Base-by-base conservation (phyloP, 768 basidiomycete genomes). In the Podaxis rugospora region DNA sequence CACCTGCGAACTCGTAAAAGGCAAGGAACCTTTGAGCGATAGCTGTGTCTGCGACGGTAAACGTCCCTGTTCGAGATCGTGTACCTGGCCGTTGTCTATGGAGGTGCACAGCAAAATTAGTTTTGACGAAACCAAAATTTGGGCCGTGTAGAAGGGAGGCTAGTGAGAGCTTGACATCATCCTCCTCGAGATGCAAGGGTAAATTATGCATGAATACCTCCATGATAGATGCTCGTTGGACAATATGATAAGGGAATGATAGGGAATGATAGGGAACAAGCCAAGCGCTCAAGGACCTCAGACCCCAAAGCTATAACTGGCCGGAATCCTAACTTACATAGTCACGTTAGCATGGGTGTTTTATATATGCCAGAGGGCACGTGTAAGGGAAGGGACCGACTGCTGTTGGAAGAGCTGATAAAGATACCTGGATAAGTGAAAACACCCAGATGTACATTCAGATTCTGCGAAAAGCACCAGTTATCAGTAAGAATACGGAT, bases 61-160 rank as follows among this genome's bases (percentile, higher is more conserved):
- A 61, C 25, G 62, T 70, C 4, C 84, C 82, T 6, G 66, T 63
- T 60, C 83, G 80, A 21, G 63, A 59, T 16, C 66, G 68, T 0
- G 70, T 63, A 40, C 62, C 53, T 40, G 51, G 63, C 47, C 71
- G 78, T 61, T 76, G 74, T 37, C 71, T 74, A 66, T 81, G 80
- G 14, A 87, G 72, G 51, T 72, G 70, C 4, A 87, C 77, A 42
- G 83, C 74, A 64, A 88, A 88, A 64, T 87, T 88, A 18, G 83
- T 61, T 53, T 61, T 23, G 21, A 61, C 59, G 23, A 21, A 39
- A n/a, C 69, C 64, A 68, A 81, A 85, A 3, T 65, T 66, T 4
- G 75, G 71, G 2, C 66, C 57, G 63, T 89, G 86, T 1, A 89
- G 74, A 55, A 82, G 66, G 0, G 35, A 63, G 3, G 81, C 81